Base-by-base conservation (phyloP, 2,329 filamentous ascomycete genomes). In the Aspergillus sp. region DNA sequence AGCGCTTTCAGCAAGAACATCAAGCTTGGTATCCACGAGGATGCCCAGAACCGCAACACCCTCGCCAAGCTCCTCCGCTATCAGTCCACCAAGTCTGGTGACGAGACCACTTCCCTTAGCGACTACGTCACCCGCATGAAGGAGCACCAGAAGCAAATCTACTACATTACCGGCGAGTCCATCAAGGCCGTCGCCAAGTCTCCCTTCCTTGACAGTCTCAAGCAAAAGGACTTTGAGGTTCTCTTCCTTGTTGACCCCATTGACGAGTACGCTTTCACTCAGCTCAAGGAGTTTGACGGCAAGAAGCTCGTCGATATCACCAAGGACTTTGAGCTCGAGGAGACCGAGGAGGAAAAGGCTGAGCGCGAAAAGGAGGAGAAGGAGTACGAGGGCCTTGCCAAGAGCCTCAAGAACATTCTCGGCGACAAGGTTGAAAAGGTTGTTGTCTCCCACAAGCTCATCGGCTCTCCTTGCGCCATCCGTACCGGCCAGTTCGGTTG, bases 291-390 rank as follows among this genome's bases (percentile, higher is more conserved):
- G 85, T 99, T 96, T 77, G 95, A 99, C 80, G 91, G 92, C 86
- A 99, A 98, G 93, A 99, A 99, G 90, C 91, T 99, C 57, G 93
- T 99, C 76, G 95, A 99, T 80, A 98, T 99, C 84, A 99, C 95
- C 87, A 99, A 99, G 91, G 95, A 99, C 88, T 99, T 99, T 80
- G 95, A 99, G 85, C 92, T 99, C 65, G 95, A 99, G 89, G 95
- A 99, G 91, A 96, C 93, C 54, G 95, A 99, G 31, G 95, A 99
- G 78, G 95, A 99, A 92, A 99, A 98, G 93, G 91, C 89, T 79
- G 82, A 89, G 73, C 95, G 95, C 71, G 95, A 98, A 87, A 86
- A 85, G 61, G 92, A 98, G 86, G 94, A 97, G 90, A 98, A 98
- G 90, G 93, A 98, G 85, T 99, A 84, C 81, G 95, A 99, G 85